Base-by-base conservation (phyloP, 306 rosid species). In the Fragaria vesca region DNA sequence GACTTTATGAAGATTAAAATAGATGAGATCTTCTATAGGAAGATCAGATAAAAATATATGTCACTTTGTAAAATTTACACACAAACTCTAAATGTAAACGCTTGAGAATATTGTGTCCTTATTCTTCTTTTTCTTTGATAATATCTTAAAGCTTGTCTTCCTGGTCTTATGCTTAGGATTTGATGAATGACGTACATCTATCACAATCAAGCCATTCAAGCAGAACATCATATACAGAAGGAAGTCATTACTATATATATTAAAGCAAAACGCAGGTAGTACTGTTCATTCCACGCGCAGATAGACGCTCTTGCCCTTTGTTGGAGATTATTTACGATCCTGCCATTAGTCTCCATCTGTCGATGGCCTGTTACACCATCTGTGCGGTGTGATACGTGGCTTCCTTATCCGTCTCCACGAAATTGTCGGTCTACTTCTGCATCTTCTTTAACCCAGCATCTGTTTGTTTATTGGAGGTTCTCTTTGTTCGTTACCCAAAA, bases 131-230 rank as follows among this genome's bases (percentile, higher is more conserved):
- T 28, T 4, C 62, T 73, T 15, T 34, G 66, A 26, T n/a, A 18
- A 17, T 6, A 20, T 7, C 4, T 8, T 47, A 7, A 0, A 3
- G n/a, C 17, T 15, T 38, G 4, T 20, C 12, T 30, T 57, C 16
- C 42, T 24, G 36, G 4, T 40, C 74, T 32, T 30, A 38, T 76
- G 43, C 76, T 65, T 75, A 90, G 96, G 86, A 85, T 13, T 51
- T 75, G 16, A 24, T 78, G n/a, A 82, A 76, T 24, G 85, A 85
- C 16, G 26, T 78, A 11, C 79, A 69, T 6, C 78, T 80, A 32
- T 12, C 42, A 45, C 4, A 76, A 42, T 86, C 88, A 42, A 75
- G 73, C 69, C 82, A 0, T 12, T 79, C 86, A 32, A 87, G 87
- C 85, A 66, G 86, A 72, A 69, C 83, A 1, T 82, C 76, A 1